These are phyloP conservation scores for Candida boleticola DNA, from an alignment of 805 yeast species.

Conservation along the genomic window DNA sequence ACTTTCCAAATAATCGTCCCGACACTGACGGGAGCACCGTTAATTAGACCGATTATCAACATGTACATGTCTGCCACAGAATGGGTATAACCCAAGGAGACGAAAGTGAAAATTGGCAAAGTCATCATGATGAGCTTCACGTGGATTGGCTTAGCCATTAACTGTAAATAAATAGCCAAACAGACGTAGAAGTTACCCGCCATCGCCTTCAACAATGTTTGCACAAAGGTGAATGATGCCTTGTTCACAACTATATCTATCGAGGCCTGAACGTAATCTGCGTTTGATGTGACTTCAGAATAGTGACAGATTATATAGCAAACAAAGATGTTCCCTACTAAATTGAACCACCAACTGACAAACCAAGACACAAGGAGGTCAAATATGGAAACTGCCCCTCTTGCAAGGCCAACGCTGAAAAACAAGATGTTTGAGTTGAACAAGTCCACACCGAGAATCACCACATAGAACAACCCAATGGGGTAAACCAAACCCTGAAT, in stretches of 20 bases:
- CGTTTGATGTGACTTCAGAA: slow-evolving; percentile 47
- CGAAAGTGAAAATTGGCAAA: slow-evolving; percentile 75
- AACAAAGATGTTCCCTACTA: slow-evolving; percentile 64
- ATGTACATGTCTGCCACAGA: slow-evolving; percentile 81
- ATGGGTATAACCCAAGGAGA: slow-evolving; percentile 75
- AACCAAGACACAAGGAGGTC: slow-evolving; percentile 67
- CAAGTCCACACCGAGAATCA: slow-evolving; percentile 70
- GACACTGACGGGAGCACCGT: slow-evolving; percentile 62
- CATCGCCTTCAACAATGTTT: slow-evolving; percentile 66
- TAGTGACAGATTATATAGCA: slow-evolving; percentile 61
- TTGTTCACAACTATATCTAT: slow-evolving; percentile 44
- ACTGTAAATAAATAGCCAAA: slow-evolving; percentile 71
- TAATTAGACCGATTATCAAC: slow-evolving; percentile 63
- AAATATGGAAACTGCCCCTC: slow-evolving; percentile 66
- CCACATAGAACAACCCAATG: slow-evolving; percentile 73
- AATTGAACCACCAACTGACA: slow-evolving; percentile 64
- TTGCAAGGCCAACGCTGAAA: slow-evolving; percentile 63
- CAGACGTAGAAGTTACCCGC: slow-evolving; percentile 80
- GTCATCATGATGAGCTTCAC: slow-evolving; percentile 64
- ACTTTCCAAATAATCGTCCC: slow-evolving; percentile 71
- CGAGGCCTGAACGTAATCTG: slow-evolving; percentile 47
- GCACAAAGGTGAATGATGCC: slow-evolving; percentile 47
- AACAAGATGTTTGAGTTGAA: slow-evolving; percentile 74
- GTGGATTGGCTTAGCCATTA: slow-evolving; percentile 77
- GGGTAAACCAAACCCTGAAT: slow-evolving; percentile 65